Evolutionary conservation across 2,329 filamentous ascomycete genomes (phyloP).

Genomic region (Capronia coronata): DNA sequence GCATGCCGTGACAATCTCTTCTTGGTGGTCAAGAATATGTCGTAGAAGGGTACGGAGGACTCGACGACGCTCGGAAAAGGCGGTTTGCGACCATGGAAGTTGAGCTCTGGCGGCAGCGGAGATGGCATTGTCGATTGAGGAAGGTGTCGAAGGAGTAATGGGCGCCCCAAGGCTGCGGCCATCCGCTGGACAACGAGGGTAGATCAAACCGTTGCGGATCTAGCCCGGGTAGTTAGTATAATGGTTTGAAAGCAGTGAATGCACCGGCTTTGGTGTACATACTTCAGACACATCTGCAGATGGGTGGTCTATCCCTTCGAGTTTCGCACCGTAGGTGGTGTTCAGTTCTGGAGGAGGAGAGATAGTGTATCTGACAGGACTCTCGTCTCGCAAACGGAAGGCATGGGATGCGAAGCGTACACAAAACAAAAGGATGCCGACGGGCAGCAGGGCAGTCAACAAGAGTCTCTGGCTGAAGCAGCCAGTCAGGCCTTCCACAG

Average conservation of each 20-base stretch:
- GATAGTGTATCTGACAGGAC: slow-evolving; percentile 12
- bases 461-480: not conserved
- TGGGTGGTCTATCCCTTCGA: not conserved
- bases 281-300: not conserved
- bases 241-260: no score
- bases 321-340: slow-evolving; percentile 3
- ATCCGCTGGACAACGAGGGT: slow-evolving; percentile 64
- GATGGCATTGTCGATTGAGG: slow-evolving; percentile 73
- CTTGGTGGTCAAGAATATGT: slow-evolving; percentile 76
- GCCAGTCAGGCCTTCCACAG: not conserved
- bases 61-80: slow-evolving; percentile 67
- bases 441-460: not conserved
- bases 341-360: slow-evolving; percentile 16
- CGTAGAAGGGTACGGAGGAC: slow-evolving; percentile 76
- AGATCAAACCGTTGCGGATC: slow-evolving; percentile 22
- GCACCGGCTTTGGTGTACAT: not conserved
- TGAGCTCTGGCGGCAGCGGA: slow-evolving; percentile 69
- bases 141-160: slow-evolving; percentile 65
- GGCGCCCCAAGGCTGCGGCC: slow-evolving; percentile 61
- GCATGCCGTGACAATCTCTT: slow-evolving; percentile 74
- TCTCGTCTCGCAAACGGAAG: slow-evolving; percentile 7
- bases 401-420: not conserved
- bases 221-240: slow-evolving; percentile 3
- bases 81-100: slow-evolving; percentile 66
- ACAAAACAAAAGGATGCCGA: slow-evolving; percentile 1